A percentile compares a stretch with the other conserved stretches of the same genome.
phyloP scores from a whole-genome alignment of 1,139 yeast species.

The Geotrichum restrictum region DNA sequence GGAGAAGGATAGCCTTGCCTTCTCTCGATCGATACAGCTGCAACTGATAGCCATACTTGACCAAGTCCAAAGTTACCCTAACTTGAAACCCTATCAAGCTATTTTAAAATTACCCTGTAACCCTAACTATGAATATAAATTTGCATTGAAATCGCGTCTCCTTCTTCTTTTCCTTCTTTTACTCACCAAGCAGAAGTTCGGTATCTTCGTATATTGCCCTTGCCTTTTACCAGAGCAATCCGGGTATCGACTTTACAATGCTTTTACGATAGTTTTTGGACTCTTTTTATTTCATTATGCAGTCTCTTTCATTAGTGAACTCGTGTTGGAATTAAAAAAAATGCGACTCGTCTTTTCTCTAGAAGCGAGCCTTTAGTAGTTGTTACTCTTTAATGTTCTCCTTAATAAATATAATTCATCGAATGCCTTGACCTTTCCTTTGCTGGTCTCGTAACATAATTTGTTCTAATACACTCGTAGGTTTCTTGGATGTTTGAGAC shows the following conservation, averaged over 20 bases:
- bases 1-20: too few species aligned
- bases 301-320: too few species aligned
- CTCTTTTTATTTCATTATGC: conserved; percentile 33
- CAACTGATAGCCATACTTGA: too few species aligned
- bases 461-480: conserved; percentile 27
- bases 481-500: conserved; percentile 7
- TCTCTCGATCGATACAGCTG: too few species aligned
- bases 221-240: conserved; percentile 99
- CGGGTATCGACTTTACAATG: conserved; percentile 89
- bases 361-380: background rate
- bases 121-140: too few species aligned
- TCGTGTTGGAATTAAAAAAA: too few species aligned
- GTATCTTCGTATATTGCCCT: conserved; percentile 94
- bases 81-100: too few species aligned
- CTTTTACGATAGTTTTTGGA: conserved; percentile 72
- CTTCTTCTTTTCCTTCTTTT: conserved; percentile 26
- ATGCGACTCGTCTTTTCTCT: background rate
- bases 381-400: too few species aligned
- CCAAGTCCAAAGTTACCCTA: too few species aligned
- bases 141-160: background rate
- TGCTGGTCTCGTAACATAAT: conserved; percentile 28
- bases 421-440: background rate
- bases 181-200: conserved; percentile 64
- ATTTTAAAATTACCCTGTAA: too few species aligned
- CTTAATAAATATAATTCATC: too few species aligned